phyloP scores from a whole-genome alignment of 805 yeast genomes.

The Saccharomycopsis sp. region DNA sequence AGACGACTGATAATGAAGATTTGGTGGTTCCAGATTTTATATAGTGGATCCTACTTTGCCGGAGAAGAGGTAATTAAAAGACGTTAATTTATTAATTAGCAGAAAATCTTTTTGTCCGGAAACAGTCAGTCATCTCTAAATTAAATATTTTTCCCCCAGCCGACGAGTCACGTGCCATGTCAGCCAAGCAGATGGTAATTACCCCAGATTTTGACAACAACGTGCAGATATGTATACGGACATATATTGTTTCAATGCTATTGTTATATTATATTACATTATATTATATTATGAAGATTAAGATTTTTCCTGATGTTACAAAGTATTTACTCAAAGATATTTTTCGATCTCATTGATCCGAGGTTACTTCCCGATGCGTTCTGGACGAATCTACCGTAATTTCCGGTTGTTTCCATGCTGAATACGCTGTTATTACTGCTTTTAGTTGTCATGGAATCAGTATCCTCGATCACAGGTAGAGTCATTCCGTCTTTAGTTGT shows the following conservation, averaged over 20 bases:
- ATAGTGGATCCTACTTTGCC: neutral
- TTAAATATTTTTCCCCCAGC: neutral
- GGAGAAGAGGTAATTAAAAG: neutral
- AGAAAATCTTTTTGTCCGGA: neutral
- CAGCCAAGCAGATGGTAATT: neutral
- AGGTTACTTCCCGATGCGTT: slow-evolving; percentile 1
- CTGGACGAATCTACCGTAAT: slow-evolving; percentile 5
- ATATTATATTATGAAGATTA: too few relatives aligned
- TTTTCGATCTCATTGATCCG: neutral
- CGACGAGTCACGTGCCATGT: neutral
- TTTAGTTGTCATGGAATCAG: neutral
- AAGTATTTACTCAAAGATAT: neutral
- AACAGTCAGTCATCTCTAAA: neutral
- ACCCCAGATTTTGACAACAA: neutral
- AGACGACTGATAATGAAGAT: neutral
- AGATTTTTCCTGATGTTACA: too few relatives aligned
- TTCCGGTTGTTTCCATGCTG: neutral
- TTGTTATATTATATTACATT: neutral
- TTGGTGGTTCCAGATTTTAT: too few relatives aligned
- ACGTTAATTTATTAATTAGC: neutral
- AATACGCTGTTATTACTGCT: neutral
- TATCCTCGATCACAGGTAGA: neutral
- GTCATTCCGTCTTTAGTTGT: neutral
- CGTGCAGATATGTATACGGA: too few relatives aligned
- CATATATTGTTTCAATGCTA: neutral